Percentiles rank a stretch among this genome's conserved stretches.
phyloP scores from a whole-genome alignment of 1,139 yeast species.

The Hyphopichia pseudoburtonii region DNA sequence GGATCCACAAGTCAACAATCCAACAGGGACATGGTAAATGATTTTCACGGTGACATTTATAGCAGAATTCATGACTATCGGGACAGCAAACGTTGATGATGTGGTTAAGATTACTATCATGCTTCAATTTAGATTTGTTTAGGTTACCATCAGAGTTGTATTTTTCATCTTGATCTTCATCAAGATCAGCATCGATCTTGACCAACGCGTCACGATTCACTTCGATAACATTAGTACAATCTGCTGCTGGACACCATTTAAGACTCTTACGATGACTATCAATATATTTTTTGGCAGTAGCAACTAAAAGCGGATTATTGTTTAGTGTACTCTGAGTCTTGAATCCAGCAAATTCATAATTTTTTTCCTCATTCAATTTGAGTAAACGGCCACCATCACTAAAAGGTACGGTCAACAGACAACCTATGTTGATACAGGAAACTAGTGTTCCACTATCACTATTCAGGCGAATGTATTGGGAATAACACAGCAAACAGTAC shows the following conservation, averaged over 20 bases:
- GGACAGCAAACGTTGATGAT: conserved; percentile 54
- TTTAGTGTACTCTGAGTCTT: conserved; percentile 9
- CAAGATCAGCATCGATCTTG: conserved; percentile 12
- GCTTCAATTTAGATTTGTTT: neutral
- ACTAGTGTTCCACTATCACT: conserved; percentile 57
- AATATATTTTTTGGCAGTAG: conserved; percentile 50
- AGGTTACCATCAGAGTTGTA: neutral
- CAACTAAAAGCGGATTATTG: conserved; percentile 19
- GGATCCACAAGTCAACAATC: conserved; percentile 70
- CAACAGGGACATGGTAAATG: conserved; percentile 85
- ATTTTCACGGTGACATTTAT: conserved; percentile 70
- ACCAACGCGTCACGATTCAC: conserved; percentile 17
- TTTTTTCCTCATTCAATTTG: conserved; percentile 7
- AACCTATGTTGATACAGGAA: conserved; percentile 58
- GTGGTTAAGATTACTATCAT: neutral
- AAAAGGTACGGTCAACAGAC: conserved; percentile 37
- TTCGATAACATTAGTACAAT: conserved; percentile 66
- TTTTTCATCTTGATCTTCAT: conserved; percentile 15
- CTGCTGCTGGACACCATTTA: conserved; percentile 88
- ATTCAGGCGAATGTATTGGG: conserved; percentile 53
- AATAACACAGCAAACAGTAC: conserved; percentile 69
- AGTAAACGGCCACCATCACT: conserved; percentile 18
- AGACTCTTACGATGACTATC: conserved; percentile 47
- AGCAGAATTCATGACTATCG: conserved; percentile 74
- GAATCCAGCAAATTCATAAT: conserved; percentile 5